Evolutionary conservation across 2,329 filamentous ascomycete species (phyloP), one percentile per base, ranked within the genome.

Genomic region (Colletotrichum graminicola): DNA sequence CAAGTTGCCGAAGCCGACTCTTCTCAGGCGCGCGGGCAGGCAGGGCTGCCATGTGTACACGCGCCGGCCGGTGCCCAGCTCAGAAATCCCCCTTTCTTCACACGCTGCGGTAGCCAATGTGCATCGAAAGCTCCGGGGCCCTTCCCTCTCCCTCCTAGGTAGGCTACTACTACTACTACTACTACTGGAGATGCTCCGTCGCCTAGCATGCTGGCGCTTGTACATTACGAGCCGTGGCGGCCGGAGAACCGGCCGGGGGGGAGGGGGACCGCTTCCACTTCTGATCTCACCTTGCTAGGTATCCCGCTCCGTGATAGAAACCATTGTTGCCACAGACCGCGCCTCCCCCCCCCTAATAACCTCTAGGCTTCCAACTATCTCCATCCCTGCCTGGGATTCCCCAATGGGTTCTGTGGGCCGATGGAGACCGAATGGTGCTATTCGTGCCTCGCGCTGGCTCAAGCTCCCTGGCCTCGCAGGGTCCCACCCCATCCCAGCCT

Each of bases 401-500:
- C 18, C 12, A 65, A 54, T 69, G 34, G 66, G 45, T 23, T 23
- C 23, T 43, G 39, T 41, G 52, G 52, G 32, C 52, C 5, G 32
- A 55, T 2, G 32, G 32, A 2, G 49, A 18, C 32, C 21, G 52
- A 10, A 32, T 47, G 7, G 29, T 52, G 49, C 16, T 45, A 26
- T 63, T 61, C 67, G 43, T 59, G 52, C 59, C 57, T 34, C 57
- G 26, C 14, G 51, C 23, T 52, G 57, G 68, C 64, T 54, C 23
- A 41, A 57, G 43, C 68, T 71, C 68, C 63, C 63, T 71, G 63
- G 41, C 49, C 63, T 71, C 63, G 26, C 52, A 39, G 61, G 52
- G 34, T 45, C 59, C 47, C 56, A 55, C 47, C 41, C 16, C 41
- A 39, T 49, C 36, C 49, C 62, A 70, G 36, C 23, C 65, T 68